Evolutionary conservation across 306 rosid genomes (phyloP), one percentile per base, ranked within the genome.

Genomic region (Glycine soja): DNA sequence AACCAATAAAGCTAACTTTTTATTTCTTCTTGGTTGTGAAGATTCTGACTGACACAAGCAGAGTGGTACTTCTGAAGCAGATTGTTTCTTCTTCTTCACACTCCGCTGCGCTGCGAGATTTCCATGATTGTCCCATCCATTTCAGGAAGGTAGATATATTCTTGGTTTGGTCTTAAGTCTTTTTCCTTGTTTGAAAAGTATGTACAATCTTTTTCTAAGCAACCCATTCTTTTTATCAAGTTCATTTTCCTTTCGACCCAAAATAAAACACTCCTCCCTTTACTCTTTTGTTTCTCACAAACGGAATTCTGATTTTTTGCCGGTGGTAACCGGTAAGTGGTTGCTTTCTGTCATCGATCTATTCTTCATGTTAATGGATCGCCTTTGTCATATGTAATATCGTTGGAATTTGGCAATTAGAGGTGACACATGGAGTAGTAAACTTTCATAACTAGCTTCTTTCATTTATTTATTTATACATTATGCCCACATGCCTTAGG

Each of bases 171-270:
- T 10, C 40, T 63, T 3, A 40, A 61, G 9, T 72, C 9, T 19
- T 10, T 81, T 80, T 51, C 76, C 82, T 81, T 69, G 64, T 14
- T 50, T 3, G 40, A 51, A 51, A 74, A 65, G 51, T 11, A 43
- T 67, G 73, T 7, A 75, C 19, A 24, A 11, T 46, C 10, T 46
- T 46, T 18, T 2, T 66, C 5, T 30, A 47, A 19, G 47, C 52
- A 6, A 72, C 47, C 3, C 40, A 46, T 8, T 69, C 10, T 15
- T 68, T 65, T 19, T 53, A 30, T 16, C 32, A 9, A 46, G 11
- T 46, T 46, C 10, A 7, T 56, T 78, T 38, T 6, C 38, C 50
- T 32, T 14, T 52, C 14, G 30, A 2, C 30, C 30, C 30, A 24
- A 24, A 24, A 24, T 2, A 24, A 2, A 24, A 24, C 30, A 24